A percentile compares a stretch with the other conserved stretches of the same genome.
phyloP scores from a whole-genome alignment of 2,329 filamentous ascomycete genomes.

The Ophiognomonia clavigignenti-juglandacearum region DNA sequence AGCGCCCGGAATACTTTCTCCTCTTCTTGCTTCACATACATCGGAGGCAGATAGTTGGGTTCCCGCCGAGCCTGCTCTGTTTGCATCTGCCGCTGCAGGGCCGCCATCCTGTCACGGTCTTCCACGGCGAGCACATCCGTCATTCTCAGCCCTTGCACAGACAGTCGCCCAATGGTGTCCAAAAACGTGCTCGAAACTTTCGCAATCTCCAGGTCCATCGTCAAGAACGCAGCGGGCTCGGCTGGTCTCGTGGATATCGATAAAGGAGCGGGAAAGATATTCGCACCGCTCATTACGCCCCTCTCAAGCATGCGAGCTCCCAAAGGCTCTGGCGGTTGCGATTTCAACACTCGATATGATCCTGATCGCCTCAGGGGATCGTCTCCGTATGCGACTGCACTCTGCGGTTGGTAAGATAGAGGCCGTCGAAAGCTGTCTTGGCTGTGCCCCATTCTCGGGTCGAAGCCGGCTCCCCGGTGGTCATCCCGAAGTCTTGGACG shows the following conservation, averaged over 20 bases:
- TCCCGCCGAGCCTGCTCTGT: constrained; percentile 54
- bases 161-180: constrained; percentile 47
- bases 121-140: constrained; percentile 46
- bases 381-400: constrained; percentile 39
- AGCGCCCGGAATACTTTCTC: constrained; percentile 51
- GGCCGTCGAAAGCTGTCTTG: constrained; percentile 46
- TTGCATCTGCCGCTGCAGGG: constrained; percentile 47
- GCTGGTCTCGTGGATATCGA: constrained; percentile 35
- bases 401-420: constrained; percentile 44
- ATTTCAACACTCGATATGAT: constrained; percentile 51
- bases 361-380: constrained; percentile 40
- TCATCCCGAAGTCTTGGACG: constrained; percentile 74
- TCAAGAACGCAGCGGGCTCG: constrained; percentile 55
- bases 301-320: constrained; percentile 47
- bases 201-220: constrained; percentile 52
- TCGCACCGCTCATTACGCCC: constrained; percentile 42
- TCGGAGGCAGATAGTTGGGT: constrained; percentile 60
- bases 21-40: constrained; percentile 50
- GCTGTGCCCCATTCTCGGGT: constrained; percentile 40
- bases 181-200: constrained; percentile 52
- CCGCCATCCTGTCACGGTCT: constrained; percentile 48
- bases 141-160: constrained; percentile 44
- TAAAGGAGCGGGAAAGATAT: constrained; percentile 41
- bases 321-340: constrained; percentile 44
- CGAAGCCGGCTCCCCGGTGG: constrained; percentile 51